Conservation (phyloP, 2,329 filamentous ascomycete species). For the Alternaria brassicicola region DNA sequence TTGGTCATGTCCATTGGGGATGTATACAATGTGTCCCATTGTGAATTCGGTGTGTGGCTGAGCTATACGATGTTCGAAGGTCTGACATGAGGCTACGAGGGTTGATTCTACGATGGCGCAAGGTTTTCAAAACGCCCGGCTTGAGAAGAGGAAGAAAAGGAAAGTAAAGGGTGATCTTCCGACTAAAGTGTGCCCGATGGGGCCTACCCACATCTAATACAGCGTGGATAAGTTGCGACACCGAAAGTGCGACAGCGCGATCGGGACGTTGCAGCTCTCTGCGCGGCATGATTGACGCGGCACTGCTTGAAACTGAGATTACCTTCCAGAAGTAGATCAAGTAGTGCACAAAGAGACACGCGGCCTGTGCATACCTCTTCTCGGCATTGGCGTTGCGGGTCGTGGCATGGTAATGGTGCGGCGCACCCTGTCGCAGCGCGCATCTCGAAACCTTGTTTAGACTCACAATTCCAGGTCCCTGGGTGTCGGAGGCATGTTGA, state of each 20-base stretch:
- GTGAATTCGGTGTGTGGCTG: conserved; percentile 2
- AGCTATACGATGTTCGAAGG: conserved; percentile 11
- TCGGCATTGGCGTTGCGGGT: not conserved
- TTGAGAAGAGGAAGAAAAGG: conserved; percentile 1
- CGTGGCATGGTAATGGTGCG: conserved; percentile 11
- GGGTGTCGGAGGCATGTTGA: not conserved
- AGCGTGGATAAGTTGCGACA: conserved; percentile 8
- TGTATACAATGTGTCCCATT: conserved; percentile 31
- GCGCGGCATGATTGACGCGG: conserved; percentile 11
- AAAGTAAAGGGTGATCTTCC: conserved; percentile 1
- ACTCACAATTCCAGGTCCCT: not conserved
- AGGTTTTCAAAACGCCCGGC: not conserved
- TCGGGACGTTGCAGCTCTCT: conserved; percentile 7
- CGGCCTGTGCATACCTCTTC: not conserved
- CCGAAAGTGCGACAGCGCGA: conserved; percentile 8
- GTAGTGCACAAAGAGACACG: conserved; percentile 4
- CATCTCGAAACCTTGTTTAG: conserved; percentile 14
- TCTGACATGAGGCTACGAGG: conserved; percentile 17
- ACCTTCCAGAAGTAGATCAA: conserved; percentile 12
- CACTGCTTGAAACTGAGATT: conserved; percentile 13
- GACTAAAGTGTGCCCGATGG: conserved; percentile 3
- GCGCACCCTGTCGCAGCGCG: conserved; percentile 14
- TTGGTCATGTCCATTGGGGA: conserved; percentile 19
- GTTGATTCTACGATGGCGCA: not conserved
- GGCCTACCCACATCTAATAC: conserved; percentile 13